A percentile compares a stretch with the other conserved stretches of the same genome.
Evolutionary conservation across 257 asterid species (phyloP).

Genomic region (Primulina tabacum): DNA sequence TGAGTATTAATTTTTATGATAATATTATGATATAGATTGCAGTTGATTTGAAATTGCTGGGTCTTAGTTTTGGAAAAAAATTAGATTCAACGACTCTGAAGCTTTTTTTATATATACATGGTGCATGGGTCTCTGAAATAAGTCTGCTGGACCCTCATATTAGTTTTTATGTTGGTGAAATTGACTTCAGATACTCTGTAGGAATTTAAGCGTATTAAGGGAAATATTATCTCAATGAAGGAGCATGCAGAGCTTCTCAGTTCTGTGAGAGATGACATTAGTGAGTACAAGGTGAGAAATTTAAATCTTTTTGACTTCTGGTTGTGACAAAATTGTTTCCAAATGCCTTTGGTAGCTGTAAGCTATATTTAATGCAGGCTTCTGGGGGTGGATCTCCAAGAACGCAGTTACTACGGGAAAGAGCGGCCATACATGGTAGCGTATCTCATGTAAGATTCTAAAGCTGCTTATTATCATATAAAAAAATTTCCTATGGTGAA

Average conservation of each 20-base stretch:
- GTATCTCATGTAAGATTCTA: conserved; percentile 70
- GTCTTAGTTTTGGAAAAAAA: background rate
- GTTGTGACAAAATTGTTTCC: conserved; percentile 17
- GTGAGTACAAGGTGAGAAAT: conserved; percentile 80
- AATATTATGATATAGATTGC: background rate
- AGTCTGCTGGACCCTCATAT: background rate
- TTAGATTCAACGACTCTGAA: background rate
- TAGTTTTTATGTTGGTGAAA: conserved; percentile 16
- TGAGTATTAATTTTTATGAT: background rate
- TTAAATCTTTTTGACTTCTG: background rate
- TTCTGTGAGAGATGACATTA: conserved; percentile 96
- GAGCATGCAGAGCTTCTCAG: conserved; percentile 98
- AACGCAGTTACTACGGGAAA: conserved; percentile 81
- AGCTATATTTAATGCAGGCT: conserved; percentile 53
- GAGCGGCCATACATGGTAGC: conserved; percentile 95
- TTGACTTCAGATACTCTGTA: conserved; percentile 33
- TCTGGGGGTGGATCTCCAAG: conserved; percentile 89
- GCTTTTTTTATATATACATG: conserved; percentile 6
- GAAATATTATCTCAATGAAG: conserved; percentile 86
- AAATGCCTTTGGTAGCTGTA: conserved; percentile 22
- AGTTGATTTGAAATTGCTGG: conserved; percentile 6
- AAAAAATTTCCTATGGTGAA: conserved; percentile 11
- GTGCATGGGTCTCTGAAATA: conserved; percentile 8
- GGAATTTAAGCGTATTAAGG: conserved; percentile 96
- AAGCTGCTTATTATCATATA: conserved; percentile 20